Percentiles rank a stretch among this genome's conserved stretches.
phyloP scores from a whole-genome alignment of 768 basidiomycete genomes.

The Suillus fuscotomentosus region DNA sequence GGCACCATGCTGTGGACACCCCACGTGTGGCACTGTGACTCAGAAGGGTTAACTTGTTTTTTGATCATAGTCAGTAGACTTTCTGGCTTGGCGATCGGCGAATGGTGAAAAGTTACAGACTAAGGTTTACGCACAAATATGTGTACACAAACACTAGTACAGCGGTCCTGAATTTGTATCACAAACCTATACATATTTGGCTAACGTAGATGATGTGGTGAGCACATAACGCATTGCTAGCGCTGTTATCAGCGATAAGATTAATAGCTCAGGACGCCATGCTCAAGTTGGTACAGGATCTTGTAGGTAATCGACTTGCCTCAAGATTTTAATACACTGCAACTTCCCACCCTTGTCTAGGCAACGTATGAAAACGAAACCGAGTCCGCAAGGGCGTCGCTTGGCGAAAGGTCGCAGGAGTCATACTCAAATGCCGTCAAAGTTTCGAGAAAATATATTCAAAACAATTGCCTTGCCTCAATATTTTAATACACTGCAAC shows the following conservation, averaged over 20 bases:
- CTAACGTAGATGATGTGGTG: conserved; percentile 65
- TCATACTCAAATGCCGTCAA: too few species aligned
- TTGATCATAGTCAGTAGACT: too few species aligned
- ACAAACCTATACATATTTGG: conserved; percentile 18
- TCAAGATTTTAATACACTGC: conserved; percentile 1
- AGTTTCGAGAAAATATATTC: too few species aligned
- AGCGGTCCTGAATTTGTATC: conserved; percentile 3
- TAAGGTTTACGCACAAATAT: conserved; percentile 33
- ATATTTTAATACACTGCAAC: too few species aligned
- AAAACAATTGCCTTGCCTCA: too few species aligned
- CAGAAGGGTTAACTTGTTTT: too few species aligned
- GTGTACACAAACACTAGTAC: conserved; percentile 19
- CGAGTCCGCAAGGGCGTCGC: too few species aligned
- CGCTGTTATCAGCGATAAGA: conserved; percentile 8
- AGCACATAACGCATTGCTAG: conserved; percentile 9
- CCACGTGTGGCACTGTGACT: too few species aligned
- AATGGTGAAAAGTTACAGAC: conserved; percentile 34
- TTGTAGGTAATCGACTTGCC: conserved; percentile 46
- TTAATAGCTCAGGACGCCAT: conserved; percentile 50
- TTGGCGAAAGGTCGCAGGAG: too few species aligned
- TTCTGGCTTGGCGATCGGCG: too few species aligned
- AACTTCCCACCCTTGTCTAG: conserved; percentile 6
- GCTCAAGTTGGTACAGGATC: conserved; percentile 65
- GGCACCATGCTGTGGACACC: too few species aligned
- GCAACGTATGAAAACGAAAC: too few species aligned